phyloP scores from a whole-genome alignment of 2,329 filamentous ascomycete species.

The Sporothrix dimorphospora region DNA sequence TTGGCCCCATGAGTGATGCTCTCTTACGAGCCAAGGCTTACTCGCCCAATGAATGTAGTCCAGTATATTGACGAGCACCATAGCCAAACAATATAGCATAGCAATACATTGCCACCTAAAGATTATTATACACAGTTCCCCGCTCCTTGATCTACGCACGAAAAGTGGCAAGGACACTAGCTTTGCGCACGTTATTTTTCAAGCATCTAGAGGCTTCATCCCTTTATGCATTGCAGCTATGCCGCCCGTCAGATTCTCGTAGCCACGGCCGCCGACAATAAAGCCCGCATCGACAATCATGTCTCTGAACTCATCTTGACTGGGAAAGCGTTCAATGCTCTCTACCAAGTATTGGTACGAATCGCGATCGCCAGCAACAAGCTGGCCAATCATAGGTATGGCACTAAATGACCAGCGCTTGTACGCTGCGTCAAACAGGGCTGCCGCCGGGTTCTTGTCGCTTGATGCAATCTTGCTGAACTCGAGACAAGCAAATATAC shows the following conservation, averaged over 20 bases:
- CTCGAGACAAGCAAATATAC: constrained; percentile 94
- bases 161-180: no score
- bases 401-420: constrained; percentile 95
- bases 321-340: constrained; percentile 92
- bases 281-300: constrained; percentile 89
- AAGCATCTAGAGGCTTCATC: constrained; percentile 68
- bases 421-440: constrained; percentile 82
- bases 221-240: constrained; percentile 97
- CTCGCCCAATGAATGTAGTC: no score
- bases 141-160: no score
- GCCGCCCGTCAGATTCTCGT: constrained; percentile 87
- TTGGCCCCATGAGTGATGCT: no score
- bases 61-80: no score
- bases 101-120: no score
- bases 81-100: no score
- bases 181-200: background rate
- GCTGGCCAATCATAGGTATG: constrained; percentile 91
- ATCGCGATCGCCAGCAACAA: constrained; percentile 90
- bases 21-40: no score
- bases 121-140: no score
- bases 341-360: constrained; percentile 99
- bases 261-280: constrained; percentile 76
- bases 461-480: constrained; percentile 75
- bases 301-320: constrained; percentile 77
- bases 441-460: constrained; percentile 54